Evolutionary conservation across 306 rosid genomes (phyloP).

Genomic region (Pyrus pyrifolia): DNA sequence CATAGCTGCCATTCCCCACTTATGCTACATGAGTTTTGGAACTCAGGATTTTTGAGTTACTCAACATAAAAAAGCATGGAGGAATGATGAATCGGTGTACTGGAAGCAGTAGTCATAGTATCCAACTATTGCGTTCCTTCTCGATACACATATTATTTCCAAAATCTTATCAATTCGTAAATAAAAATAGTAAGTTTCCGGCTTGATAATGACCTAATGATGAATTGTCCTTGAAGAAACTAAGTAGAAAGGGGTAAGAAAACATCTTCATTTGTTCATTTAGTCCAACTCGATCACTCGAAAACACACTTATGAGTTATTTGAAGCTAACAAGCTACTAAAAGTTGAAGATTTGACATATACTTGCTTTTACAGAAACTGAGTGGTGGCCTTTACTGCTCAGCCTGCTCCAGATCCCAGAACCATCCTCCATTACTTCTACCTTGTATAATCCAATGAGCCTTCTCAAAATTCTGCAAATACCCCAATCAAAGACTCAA

Average conservation of each 20-base stretch:
- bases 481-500: not conserved
- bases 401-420: not conserved
- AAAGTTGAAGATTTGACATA: not conserved
- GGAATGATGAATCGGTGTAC: not conserved
- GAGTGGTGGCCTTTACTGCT: conserved; percentile 23
- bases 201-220: too few species aligned
- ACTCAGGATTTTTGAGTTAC: not conserved
- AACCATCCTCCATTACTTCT: conserved; percentile 43
- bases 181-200: not conserved
- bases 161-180: not conserved
- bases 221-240: too few species aligned
- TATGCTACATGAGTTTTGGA: not conserved
- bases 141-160: not conserved
- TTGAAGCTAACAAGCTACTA: not conserved
- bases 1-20: not conserved
- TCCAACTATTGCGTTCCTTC: not conserved
- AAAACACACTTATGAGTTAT: not conserved
- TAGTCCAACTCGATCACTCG: not conserved
- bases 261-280: not conserved
- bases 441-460: not conserved
- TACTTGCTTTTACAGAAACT: not conserved
- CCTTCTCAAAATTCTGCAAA: conserved; percentile 5
- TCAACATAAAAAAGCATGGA: not conserved
- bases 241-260: too few species aligned
- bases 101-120: not conserved